A percentile compares a stretch with the other conserved stretches of the same genome.
Evolutionary conservation across 768 basidiomycete genomes (phyloP).

Genomic region (Nidula microcarpa): DNA sequence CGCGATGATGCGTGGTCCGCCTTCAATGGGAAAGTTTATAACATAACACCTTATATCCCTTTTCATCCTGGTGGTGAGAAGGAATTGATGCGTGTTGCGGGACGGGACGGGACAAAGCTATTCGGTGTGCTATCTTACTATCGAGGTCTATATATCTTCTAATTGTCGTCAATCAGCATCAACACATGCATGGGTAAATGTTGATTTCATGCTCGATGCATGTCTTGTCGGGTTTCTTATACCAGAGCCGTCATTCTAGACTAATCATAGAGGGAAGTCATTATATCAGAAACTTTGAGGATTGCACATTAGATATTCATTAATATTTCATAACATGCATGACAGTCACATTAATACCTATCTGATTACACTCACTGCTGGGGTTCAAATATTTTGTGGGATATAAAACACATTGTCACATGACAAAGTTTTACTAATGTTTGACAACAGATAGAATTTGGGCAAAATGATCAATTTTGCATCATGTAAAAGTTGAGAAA

Average conservation of each 20-base stretch:
- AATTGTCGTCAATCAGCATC: conserved; percentile 44
- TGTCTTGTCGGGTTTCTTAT: conserved; percentile 92
- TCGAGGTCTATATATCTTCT: neutral
- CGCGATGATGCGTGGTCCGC: conserved; percentile 90
- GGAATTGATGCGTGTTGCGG: conserved; percentile 93
- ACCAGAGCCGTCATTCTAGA: conserved; percentile 43
- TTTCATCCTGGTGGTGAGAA: conserved; percentile 95
- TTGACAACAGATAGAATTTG: too few relatives aligned
- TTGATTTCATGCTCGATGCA: conserved; percentile 92
- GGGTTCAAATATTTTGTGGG: too few relatives aligned
- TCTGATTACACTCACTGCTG: too few relatives aligned
- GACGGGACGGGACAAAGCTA: conserved; percentile 90
- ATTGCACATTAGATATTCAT: neutral
- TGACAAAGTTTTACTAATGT: too few relatives aligned
- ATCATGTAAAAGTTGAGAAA: too few relatives aligned
- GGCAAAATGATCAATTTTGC: too few relatives aligned
- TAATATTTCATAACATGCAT: neutral
- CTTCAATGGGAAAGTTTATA: conserved; percentile 93
- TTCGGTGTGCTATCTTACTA: conserved; percentile 62
- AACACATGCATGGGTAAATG: conserved; percentile 96
- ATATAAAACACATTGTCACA: too few relatives aligned
- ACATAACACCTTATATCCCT: conserved; percentile 86
- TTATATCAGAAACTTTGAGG: neutral
- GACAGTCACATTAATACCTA: neutral
- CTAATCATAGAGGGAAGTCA: conserved; percentile 1